Conservation (phyloP, 75 land plant species). For the Cryptomeria japonica region DNA sequence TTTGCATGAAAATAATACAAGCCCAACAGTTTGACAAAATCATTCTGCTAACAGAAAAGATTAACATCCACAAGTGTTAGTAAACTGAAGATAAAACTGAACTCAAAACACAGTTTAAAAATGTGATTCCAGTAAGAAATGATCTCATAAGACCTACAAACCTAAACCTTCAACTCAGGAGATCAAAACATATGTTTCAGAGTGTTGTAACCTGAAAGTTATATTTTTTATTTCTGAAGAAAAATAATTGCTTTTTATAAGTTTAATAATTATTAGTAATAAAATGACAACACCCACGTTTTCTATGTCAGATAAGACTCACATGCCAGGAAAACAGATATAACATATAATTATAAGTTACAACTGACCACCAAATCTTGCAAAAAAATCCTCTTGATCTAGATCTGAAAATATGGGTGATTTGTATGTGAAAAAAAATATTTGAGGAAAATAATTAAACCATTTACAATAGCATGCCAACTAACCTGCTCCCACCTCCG, state of each 20-base stretch:
- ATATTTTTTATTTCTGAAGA: too few species aligned
- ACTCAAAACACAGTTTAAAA: too few species aligned
- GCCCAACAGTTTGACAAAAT: too few species aligned
- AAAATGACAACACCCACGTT: not conserved
- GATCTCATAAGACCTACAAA: not conserved
- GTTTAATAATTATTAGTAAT: not conserved
- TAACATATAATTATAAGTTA: too few species aligned
- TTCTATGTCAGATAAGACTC: not conserved
- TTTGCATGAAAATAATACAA: too few species aligned
- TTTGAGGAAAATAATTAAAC: not conserved
- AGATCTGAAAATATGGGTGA: not conserved
- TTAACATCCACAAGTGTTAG: too few species aligned
- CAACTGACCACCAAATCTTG: not conserved
- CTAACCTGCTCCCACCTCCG: conserved; percentile 70
- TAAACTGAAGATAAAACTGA: too few species aligned
- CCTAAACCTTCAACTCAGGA: too few species aligned
- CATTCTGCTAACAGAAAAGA: too few species aligned
- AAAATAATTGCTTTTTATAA: too few species aligned
- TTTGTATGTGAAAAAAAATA: not conserved
- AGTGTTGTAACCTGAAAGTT: too few species aligned
- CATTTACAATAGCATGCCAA: not conserved
- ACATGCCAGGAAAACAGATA: not conserved
- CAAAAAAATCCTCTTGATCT: not conserved
- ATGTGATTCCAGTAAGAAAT: not conserved
- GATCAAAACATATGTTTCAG: too few species aligned